Conservation (phyloP, 805 yeast species). For the Sugiyamaella chiloensis region DNA sequence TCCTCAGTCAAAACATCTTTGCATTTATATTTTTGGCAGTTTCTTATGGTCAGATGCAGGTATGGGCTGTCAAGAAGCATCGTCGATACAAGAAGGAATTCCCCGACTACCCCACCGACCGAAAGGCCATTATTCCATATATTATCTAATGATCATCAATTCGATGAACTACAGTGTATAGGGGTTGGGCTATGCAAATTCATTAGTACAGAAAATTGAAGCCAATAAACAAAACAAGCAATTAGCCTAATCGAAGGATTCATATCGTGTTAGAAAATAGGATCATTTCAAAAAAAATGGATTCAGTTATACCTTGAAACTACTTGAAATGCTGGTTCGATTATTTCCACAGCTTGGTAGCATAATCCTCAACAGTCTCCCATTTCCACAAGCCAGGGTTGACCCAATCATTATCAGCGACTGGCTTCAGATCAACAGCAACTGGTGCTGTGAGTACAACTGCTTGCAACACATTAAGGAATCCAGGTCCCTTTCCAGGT, state of each 20-base stretch:
- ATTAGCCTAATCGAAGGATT: too few species aligned
- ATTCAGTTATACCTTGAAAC: too few species aligned
- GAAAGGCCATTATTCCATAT: slow-evolving; percentile 78
- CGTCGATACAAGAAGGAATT: slow-evolving; percentile 60
- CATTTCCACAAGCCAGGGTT: slow-evolving; percentile 29
- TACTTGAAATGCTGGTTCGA: too few species aligned
- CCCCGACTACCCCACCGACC: slow-evolving; percentile 75
- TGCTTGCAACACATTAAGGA: slow-evolving; percentile 8
- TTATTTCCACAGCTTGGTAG: slow-evolving; percentile 7
- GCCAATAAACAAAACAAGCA: too few species aligned
- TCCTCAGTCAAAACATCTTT: slow-evolving; percentile 75
- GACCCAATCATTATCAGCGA: slow-evolving; percentile 24
- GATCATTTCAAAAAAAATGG: too few species aligned
- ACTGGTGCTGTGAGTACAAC: slow-evolving; percentile 3
- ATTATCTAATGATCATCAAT: slow-evolving; percentile 48
- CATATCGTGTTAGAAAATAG: too few species aligned
- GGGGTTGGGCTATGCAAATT: too few species aligned
- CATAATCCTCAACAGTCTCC: slow-evolving; percentile 17
- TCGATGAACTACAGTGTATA: too few species aligned
- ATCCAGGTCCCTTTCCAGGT: slow-evolving; percentile 2
- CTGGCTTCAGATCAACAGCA: background rate
- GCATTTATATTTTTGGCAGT: slow-evolving; percentile 67
- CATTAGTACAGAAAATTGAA: too few species aligned
- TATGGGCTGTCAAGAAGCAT: slow-evolving; percentile 91
- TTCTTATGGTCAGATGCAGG: slow-evolving; percentile 77